These are phyloP conservation scores for Quercus variabilis DNA, from an alignment of 306 rosid species.

Conservation along the genomic window DNA sequence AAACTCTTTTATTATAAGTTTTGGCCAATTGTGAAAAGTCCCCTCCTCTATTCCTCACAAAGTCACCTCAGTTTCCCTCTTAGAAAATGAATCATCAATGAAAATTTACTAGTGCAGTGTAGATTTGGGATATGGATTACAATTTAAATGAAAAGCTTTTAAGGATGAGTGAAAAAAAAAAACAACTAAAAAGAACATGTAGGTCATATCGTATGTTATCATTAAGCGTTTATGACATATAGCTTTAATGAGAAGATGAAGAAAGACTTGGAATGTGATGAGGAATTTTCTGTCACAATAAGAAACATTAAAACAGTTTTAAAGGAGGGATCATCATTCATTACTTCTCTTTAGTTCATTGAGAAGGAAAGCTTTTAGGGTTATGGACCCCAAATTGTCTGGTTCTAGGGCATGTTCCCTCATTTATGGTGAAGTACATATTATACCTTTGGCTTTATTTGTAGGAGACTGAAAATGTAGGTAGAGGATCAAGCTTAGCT, in stretches of 20 bases:
- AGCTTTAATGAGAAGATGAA: background rate
- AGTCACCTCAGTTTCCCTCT: background rate
- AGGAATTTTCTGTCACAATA: conserved; percentile 4
- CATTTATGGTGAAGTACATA: background rate
- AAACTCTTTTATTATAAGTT: conserved; percentile 21
- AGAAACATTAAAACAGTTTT: conserved; percentile 13
- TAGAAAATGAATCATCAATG: background rate
- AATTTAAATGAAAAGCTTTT: background rate
- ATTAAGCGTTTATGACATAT: conserved; percentile 7
- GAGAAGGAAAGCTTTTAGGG: conserved; percentile 10
- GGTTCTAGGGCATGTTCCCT: conserved; percentile 22
- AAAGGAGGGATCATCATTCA: conserved; percentile 22
- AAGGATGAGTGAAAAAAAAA: conserved; percentile 2
- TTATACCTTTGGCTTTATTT: conserved; percentile 9
- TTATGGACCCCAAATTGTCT: conserved; percentile 33
- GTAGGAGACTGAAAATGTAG: background rate
- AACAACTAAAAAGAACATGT: conserved; percentile 2
- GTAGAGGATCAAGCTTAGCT: background rate
- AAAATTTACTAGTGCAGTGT: background rate
- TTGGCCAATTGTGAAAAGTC: conserved; percentile 9
- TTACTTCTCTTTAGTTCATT: conserved; percentile 10
- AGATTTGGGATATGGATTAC: no score
- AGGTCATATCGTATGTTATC: background rate
- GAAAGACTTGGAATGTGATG: background rate
- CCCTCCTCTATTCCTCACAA: conserved; percentile 2